Percentiles rank a stretch among this genome's conserved stretches.
phyloP scores from a whole-genome alignment of 805 yeast species.

The Diddensiella santjacobensis region DNA sequence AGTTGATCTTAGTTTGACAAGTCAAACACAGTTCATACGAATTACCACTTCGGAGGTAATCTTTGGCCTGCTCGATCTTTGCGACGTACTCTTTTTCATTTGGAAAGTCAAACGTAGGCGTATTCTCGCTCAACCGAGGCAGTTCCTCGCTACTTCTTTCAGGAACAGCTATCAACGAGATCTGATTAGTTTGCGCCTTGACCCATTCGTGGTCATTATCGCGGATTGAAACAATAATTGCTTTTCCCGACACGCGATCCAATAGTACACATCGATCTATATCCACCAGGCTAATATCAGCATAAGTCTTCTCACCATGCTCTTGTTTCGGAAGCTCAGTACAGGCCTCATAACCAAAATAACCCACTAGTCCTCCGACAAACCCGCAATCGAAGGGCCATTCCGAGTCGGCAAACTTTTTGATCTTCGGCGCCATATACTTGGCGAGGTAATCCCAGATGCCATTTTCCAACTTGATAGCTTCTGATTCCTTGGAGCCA shows the following conservation, averaged over 20 bases:
- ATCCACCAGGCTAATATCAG: slow-evolving; percentile 73
- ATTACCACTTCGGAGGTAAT: slow-evolving; percentile 69
- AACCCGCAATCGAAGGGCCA: slow-evolving; percentile 41
- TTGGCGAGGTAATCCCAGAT: slow-evolving; percentile 53
- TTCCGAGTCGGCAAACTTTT: slow-evolving; percentile 23
- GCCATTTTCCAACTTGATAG: slow-evolving; percentile 9
- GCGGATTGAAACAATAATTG: slow-evolving; percentile 52
- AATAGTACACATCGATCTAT: slow-evolving; percentile 61
- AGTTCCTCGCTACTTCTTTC: slow-evolving; percentile 12
- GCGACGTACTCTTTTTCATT: slow-evolving; percentile 48
- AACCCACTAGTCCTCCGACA: slow-evolving; percentile 87
- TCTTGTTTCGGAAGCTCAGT: slow-evolving; percentile 33
- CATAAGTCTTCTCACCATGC: slow-evolving; percentile 22
- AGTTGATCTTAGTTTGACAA: slow-evolving; percentile 57
- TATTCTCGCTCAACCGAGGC: slow-evolving; percentile 9
- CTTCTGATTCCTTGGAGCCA: not conserved
- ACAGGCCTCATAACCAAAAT: slow-evolving; percentile 75
- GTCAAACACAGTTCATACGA: slow-evolving; percentile 93
- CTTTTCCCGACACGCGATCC: slow-evolving; percentile 44
- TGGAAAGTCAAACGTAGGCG: slow-evolving; percentile 39
- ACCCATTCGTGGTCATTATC: slow-evolving; percentile 36
- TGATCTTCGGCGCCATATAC: slow-evolving; percentile 40
- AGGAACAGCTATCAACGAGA: slow-evolving; percentile 16
- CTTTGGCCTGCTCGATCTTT: slow-evolving; percentile 62
- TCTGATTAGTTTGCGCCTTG: slow-evolving; percentile 3